Percentiles rank a stretch among this genome's conserved stretches.
Evolutionary conservation across 805 yeast genomes (phyloP).

Genomic region (Teunomyces panamensis): DNA sequence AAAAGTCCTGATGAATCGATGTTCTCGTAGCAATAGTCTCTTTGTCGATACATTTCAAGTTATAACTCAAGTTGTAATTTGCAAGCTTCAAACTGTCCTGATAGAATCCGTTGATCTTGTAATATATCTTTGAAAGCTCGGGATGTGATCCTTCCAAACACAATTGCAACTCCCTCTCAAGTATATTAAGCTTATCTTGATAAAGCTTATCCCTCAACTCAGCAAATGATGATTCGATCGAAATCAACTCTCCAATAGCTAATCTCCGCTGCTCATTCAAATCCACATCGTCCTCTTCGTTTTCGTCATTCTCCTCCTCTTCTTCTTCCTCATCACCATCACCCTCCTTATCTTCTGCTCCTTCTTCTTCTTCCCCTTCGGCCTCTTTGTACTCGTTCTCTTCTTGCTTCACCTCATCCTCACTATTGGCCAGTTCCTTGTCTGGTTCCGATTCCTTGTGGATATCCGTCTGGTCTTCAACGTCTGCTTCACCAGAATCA

Average conservation of each 20-base stretch:
- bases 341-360: slow-evolving; percentile 9
- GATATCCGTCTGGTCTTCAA: slow-evolving; percentile 57
- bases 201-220: slow-evolving; percentile 77
- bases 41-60: slow-evolving; percentile 69
- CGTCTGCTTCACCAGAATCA: slow-evolving; percentile 69
- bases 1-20: slow-evolving; percentile 78
- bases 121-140: slow-evolving; percentile 70
- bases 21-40: slow-evolving; percentile 80
- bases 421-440: not conserved
- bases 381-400: slow-evolving; percentile 7
- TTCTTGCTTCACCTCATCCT: slow-evolving; percentile 9
- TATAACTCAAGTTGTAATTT: slow-evolving; percentile 49
- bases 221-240: slow-evolving; percentile 85
- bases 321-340: slow-evolving; percentile 7
- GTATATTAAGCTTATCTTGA: slow-evolving; percentile 73
- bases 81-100: slow-evolving; percentile 59
- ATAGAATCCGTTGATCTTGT: slow-evolving; percentile 68
- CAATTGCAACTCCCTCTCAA: slow-evolving; percentile 80
- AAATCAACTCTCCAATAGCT: slow-evolving; percentile 71
- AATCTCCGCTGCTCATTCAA: slow-evolving; percentile 47
- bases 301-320: slow-evolving; percentile 8
- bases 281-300: slow-evolving; percentile 11
- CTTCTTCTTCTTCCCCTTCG: slow-evolving; percentile 9
- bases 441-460: slow-evolving; percentile 4
- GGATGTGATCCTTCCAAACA: slow-evolving; percentile 92